Evolutionary conservation across 306 rosid genomes (phyloP), one percentile per base, ranked within the genome.

Genomic region (Inga oerstediana): DNA sequence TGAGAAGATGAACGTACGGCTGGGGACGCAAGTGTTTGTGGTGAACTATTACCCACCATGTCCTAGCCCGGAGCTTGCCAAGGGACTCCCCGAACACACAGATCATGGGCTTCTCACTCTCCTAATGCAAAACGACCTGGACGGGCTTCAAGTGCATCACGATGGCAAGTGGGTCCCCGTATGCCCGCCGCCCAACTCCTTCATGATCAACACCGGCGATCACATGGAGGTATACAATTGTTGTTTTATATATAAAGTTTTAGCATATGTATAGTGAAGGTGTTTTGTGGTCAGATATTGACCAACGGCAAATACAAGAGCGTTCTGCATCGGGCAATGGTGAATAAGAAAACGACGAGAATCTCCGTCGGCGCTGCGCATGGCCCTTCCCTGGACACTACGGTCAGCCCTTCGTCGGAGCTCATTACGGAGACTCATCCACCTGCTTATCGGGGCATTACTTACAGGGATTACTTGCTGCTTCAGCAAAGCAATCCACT

Each of bases 221-320:
- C 97, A 92, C 22, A 32, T 92, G 74, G 94, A 92, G 97, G 97
- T 92, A 84, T 59, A 20, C 27, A 24, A 72, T 10, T 11, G 5
- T 37, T 39, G 4, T 6, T 14, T 32, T 64, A 2, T 39, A 45
- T 45, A 8, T 45, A 1, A 45, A 45, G 49, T 11, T 45, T 49
- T 49, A 12, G 19, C 17, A 49, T 49, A 10, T 49, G 54, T 3
- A 49, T 14, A 11, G 17, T 59, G 20, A 61, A 61, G 68, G 7
- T 24, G 7, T 14, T 15, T 72, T 80, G 15, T 79, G n/a, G 0
- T 62, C 48, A 88, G 91, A 86, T 90, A 85, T 75, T 90, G 79
- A 90, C 88, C 2, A 92, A 90, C 35, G 94, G 94, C 10, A 85
- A 76, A 75, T 89, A 90, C 85, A 87, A 89, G 90, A 92, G 97